Percentiles rank a stretch among this genome's conserved stretches.
These are phyloP conservation scores for Lyophyllum shimeji DNA, from an alignment of 768 basidiomycete species.

Conservation along the genomic window DNA sequence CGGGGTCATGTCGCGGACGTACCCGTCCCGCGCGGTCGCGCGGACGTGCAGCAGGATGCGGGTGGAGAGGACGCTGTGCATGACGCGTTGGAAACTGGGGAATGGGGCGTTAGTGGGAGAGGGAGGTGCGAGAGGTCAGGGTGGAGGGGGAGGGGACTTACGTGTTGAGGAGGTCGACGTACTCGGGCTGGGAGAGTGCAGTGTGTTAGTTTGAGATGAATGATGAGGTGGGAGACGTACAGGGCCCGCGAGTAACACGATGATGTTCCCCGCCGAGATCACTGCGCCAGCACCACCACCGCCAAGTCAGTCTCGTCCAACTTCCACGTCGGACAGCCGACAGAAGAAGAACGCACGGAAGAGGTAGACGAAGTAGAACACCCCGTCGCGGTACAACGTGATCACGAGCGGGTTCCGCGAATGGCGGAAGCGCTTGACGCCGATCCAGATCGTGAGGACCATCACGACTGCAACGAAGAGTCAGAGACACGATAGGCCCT, in stretches of 20 bases:
- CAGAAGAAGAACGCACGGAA: too few species aligned
- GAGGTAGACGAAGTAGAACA: constrained; percentile 23
- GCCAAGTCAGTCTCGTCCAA: too few species aligned
- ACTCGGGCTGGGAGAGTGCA: constrained; percentile 4
- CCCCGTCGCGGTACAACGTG: constrained; percentile 23
- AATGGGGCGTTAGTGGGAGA: too few species aligned
- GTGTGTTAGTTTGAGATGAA: background rate
- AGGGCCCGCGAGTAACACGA: constrained; percentile 14
- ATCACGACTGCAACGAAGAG: constrained; percentile 19
- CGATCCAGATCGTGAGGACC: constrained; percentile 21
- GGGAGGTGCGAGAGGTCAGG: background rate
- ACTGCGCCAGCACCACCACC: constrained; percentile 1
- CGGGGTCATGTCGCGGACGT: constrained; percentile 4
- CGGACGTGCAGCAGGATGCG: constrained; percentile 21
- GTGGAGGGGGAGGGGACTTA: background rate
- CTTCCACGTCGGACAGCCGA: too few species aligned
- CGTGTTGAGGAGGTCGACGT: constrained; percentile 21
- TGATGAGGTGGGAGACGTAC: constrained; percentile 5
- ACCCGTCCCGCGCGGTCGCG: background rate
- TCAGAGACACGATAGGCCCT: too few species aligned
- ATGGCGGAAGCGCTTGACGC: constrained; percentile 20
- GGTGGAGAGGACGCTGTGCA: constrained; percentile 21
- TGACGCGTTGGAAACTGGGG: constrained; percentile 23
- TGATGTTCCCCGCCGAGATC: constrained; percentile 16
- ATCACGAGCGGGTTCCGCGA: constrained; percentile 18